Evolutionary conservation across 305 asterid genomes (phyloP).

Genomic region (Fraxinus angustifolia): DNA sequence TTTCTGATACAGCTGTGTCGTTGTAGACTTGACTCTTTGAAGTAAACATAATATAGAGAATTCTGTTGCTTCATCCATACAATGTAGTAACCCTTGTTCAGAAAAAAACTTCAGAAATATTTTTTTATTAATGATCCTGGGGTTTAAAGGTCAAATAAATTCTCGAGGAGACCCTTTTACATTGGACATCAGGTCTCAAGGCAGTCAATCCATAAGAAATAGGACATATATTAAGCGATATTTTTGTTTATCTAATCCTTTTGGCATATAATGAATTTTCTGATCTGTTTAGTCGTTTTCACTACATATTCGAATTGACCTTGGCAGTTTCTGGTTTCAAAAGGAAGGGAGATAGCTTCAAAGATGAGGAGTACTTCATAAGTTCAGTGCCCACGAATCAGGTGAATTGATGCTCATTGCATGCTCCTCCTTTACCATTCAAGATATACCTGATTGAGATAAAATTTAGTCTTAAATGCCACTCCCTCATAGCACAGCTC

Average conservation of each 20-base stretch:
- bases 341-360: slow-evolving; percentile 75
- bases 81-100: background rate
- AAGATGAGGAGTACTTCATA: slow-evolving; percentile 84
- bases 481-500: background rate
- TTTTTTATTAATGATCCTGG: background rate
- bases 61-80: background rate
- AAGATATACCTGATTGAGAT: background rate
- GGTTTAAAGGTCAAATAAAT: background rate
- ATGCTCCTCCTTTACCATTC: background rate
- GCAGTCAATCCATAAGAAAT: background rate
- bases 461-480: background rate
- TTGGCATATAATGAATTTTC: slow-evolving; percentile 5
- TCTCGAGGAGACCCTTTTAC: background rate
- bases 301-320: slow-evolving; percentile 8
- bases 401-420: slow-evolving; percentile 36
- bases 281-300: slow-evolving; percentile 2
- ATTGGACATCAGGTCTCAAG: background rate
- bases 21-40: background rate
- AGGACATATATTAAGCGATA: background rate
- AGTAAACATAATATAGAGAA: background rate
- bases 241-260: background rate
- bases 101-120: background rate
- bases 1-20: background rate
- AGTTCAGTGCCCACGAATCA: slow-evolving; percentile 88
- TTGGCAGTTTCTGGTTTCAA: slow-evolving; percentile 69